Evolutionary conservation across 805 yeast species (phyloP).

Genomic region (Tetrapisispora fleetii): DNA sequence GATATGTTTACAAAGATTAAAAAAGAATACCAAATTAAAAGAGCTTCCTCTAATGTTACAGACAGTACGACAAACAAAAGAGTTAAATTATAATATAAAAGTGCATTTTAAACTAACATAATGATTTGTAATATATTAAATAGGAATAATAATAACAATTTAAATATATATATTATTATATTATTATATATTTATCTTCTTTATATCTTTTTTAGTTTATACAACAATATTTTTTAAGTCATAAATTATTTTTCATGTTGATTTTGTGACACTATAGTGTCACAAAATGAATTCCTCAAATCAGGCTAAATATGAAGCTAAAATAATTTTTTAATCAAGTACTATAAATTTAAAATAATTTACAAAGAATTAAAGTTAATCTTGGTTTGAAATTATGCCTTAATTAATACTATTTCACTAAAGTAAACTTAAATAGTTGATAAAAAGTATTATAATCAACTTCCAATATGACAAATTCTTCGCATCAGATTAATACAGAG

Average conservation of each 20-base stretch:
- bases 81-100: constrained; percentile 12
- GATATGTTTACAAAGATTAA: constrained; percentile 17
- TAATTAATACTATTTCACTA: neutral
- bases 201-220: neutral
- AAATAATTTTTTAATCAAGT: no score
- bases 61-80: constrained; percentile 7
- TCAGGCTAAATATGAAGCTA: neutral
- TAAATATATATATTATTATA: no score
- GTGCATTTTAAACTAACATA: constrained; percentile 4
- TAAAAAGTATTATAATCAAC: neutral
- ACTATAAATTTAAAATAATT: no score
- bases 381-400: neutral
- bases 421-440: neutral
- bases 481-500: constrained; percentile 19
- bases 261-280: neutral
- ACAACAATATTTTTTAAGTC: neutral
- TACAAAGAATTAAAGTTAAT: no score
- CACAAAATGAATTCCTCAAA: neutral
- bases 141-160: no score
- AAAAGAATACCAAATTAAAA: constrained; percentile 16
- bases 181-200: neutral
- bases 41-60: constrained; percentile 1
- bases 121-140: neutral
- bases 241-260: neutral
- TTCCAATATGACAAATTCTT: neutral